Evolutionary conservation across 2,329 filamentous ascomycete species (phyloP).

Genomic region (Aspergillus sp.): DNA sequence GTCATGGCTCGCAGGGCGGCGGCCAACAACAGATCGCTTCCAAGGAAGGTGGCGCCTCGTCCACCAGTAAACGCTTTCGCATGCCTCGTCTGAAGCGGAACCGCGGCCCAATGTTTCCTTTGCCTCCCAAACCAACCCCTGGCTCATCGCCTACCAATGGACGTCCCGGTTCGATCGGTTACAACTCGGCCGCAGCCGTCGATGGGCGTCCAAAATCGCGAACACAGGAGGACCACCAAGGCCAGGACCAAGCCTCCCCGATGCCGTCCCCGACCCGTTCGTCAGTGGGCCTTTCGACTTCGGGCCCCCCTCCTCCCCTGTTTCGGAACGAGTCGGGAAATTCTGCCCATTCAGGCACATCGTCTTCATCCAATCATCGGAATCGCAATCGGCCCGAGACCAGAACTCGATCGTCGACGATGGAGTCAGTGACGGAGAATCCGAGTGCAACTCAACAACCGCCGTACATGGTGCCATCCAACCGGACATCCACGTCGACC

Average conservation of each 20-base stretch:
- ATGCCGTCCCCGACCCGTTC: conserved; percentile 45
- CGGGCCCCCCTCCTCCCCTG: conserved; percentile 37
- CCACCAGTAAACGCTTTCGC: conserved; percentile 69
- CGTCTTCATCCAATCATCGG: conserved; percentile 48
- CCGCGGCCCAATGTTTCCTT: conserved; percentile 70
- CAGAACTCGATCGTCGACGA: conserved; percentile 76
- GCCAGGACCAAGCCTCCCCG: conserved; percentile 31
- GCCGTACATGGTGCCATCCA: conserved; percentile 48
- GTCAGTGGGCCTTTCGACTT: conserved; percentile 42
- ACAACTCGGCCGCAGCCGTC: conserved; percentile 12
- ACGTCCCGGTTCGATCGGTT: conserved; percentile 8
- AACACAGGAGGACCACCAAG: conserved; percentile 17
- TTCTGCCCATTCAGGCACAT: conserved; percentile 58
- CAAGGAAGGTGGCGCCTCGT: conserved; percentile 55
- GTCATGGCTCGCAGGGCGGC: conserved; percentile 56
- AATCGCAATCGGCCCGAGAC: conserved; percentile 43
- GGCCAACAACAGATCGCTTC: conserved; percentile 49
- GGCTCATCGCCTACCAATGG: conserved; percentile 7
- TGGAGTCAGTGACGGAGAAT: conserved; percentile 69
- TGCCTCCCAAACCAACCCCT: conserved; percentile 61
- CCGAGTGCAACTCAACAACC: conserved; percentile 64
- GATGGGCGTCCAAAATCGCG: conserved; percentile 16
- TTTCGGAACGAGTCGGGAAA: conserved; percentile 54
- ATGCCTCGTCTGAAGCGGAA: conserved; percentile 69
- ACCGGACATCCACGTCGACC: conserved; percentile 72